A percentile compares a stretch with the other conserved stretches of the same genome.
Conservation (phyloP, 768 basidiomycete genomes). For the Agaricus sinodeliciosus region DNA sequence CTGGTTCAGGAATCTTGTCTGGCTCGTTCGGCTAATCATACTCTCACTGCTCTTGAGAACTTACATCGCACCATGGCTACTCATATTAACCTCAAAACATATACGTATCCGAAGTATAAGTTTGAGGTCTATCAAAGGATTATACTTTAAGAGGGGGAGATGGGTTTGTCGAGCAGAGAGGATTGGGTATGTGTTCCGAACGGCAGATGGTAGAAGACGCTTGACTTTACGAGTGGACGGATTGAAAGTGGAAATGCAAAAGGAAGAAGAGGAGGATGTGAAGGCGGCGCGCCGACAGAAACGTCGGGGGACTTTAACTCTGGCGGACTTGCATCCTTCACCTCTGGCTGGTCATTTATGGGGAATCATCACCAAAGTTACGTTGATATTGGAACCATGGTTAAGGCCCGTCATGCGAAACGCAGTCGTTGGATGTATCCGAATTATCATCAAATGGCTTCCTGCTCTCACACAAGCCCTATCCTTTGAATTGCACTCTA, state of each 20-base stretch:
- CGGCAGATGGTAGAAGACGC: constrained; percentile 42
- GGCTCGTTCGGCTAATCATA: constrained; percentile 43
- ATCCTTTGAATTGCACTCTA: constrained; percentile 59
- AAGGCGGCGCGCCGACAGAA: constrained; percentile 16
- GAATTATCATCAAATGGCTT: constrained; percentile 54
- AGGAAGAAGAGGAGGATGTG: constrained; percentile 17
- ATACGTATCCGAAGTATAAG: constrained; percentile 70
- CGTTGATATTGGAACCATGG: constrained; percentile 46
- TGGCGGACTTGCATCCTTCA: constrained; percentile 40
- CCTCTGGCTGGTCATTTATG: constrained; percentile 35
- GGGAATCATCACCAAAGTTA: constrained; percentile 31
- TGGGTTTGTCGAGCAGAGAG: constrained; percentile 61
- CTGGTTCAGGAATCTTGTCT: constrained; percentile 40
- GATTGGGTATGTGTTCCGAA: constrained; percentile 54
- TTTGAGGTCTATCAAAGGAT: constrained; percentile 68
- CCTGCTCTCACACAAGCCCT: constrained; percentile 64
- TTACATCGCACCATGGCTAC: constrained; percentile 59
- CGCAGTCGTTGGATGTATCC: constrained; percentile 46
- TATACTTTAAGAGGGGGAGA: constrained; percentile 55
- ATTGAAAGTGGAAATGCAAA: constrained; percentile 44
- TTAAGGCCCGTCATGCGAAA: constrained; percentile 57
- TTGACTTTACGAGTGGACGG: constrained; percentile 62
- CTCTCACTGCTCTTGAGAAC: constrained; percentile 57
- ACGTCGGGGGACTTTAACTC: constrained; percentile 36
- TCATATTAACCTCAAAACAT: constrained; percentile 53